Percentiles rank a stretch among this genome's conserved stretches.
phyloP scores from a whole-genome alignment of 2,329 filamentous ascomycete genomes.

The Sporothrix variecibatus region DNA sequence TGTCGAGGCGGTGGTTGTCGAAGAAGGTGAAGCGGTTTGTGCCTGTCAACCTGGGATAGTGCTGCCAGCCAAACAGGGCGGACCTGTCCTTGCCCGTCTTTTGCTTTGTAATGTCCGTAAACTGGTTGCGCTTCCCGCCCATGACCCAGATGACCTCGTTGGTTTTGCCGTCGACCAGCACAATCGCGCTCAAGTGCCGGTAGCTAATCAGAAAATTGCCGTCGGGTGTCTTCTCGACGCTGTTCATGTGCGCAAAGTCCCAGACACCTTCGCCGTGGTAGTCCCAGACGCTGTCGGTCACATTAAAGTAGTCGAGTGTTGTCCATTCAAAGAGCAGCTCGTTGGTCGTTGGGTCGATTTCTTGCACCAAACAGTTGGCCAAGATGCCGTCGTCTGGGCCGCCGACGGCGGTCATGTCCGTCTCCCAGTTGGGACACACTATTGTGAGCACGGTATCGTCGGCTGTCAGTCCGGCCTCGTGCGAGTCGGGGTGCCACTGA shows the following conservation, averaged over 20 bases:
- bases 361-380: slow-evolving; percentile 42
- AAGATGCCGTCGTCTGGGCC: slow-evolving; percentile 30
- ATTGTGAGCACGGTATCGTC: background rate
- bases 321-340: slow-evolving; percentile 53
- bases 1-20: slow-evolving; percentile 45
- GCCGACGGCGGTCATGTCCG: slow-evolving; percentile 7
- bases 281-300: slow-evolving; percentile 29
- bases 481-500: background rate
- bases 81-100: slow-evolving; percentile 32
- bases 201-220: slow-evolving; percentile 59
- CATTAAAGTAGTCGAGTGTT: slow-evolving; percentile 37
- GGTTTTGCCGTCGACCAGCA: slow-evolving; percentile 47
- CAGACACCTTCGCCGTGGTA: slow-evolving; percentile 42
- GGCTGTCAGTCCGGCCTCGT: slow-evolving; percentile 14
- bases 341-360: slow-evolving; percentile 52
- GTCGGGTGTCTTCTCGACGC: slow-evolving; percentile 50
- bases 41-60: slow-evolving; percentile 44
- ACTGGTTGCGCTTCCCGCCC: slow-evolving; percentile 51
- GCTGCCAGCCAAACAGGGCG: slow-evolving; percentile 51
- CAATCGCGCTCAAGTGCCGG: slow-evolving; percentile 50
- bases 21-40: slow-evolving; percentile 47
- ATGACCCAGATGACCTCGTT: slow-evolving; percentile 55
- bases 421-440: background rate
- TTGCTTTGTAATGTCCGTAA: slow-evolving; percentile 39
- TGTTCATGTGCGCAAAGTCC: slow-evolving; percentile 61